Conservation (phyloP, 768 basidiomycete genomes). For the Lyophyllum shimeji region DNA sequence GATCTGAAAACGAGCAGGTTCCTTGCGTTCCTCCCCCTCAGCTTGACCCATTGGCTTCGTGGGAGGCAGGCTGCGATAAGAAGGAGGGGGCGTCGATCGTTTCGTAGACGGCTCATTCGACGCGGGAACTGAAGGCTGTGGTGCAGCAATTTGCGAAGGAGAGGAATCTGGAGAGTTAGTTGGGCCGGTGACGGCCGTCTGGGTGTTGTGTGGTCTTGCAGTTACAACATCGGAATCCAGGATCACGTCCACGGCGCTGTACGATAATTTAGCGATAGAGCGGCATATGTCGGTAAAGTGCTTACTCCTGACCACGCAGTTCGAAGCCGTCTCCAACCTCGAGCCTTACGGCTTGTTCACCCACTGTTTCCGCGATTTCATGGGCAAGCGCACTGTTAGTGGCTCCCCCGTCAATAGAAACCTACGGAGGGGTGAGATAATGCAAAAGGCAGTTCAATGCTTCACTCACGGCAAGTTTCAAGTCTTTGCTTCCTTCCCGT, state of each 20-base stretch:
- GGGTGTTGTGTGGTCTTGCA: conserved; percentile 2
- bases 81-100: neutral
- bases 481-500: neutral
- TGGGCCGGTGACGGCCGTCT: neutral
- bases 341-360: conserved; percentile 15
- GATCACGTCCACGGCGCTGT: conserved; percentile 6
- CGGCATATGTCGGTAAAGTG: neutral
- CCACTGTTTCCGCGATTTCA: conserved; percentile 20
- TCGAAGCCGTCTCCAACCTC: conserved; percentile 24
- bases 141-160: neutral
- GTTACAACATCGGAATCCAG: conserved; percentile 18
- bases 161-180: neutral
- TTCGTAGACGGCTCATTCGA: neutral
- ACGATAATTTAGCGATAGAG: neutral
- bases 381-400: conserved; percentile 10
- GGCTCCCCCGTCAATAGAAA: neutral
- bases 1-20: conserved; percentile 16
- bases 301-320: conserved; percentile 22
- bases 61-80: neutral
- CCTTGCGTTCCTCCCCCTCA: neutral
- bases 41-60: neutral
- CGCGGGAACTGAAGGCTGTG: neutral
- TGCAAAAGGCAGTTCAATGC: neutral
- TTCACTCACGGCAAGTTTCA: neutral
- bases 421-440: neutral